Conservation (phyloP, 208 protist genomes). For the Leishmania lainsoni region DNA sequence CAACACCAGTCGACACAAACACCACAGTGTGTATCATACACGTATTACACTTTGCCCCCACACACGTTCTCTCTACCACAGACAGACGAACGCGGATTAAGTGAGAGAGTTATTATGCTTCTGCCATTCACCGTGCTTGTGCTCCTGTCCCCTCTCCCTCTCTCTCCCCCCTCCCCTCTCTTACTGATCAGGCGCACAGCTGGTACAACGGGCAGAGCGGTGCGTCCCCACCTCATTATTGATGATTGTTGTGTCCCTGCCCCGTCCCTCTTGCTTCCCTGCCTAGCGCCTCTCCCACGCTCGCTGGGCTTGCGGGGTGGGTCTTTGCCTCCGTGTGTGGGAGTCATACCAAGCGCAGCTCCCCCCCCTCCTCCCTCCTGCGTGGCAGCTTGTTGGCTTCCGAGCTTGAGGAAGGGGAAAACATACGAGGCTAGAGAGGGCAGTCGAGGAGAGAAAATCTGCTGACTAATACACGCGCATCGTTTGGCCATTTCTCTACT, state of each 20-base stretch:
- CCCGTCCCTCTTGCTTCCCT: neutral
- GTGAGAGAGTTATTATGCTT: neutral
- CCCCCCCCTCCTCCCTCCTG: neutral
- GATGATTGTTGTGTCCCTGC: neutral
- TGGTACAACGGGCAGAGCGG: neutral
- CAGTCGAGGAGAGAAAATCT: neutral
- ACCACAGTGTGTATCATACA: neutral
- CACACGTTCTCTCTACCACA: neutral
- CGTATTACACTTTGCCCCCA: neutral
- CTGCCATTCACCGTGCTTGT: neutral
- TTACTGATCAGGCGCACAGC: neutral
- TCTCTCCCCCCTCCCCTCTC: neutral
- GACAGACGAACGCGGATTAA: neutral
- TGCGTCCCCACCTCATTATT: neutral
- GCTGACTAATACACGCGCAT: neutral
- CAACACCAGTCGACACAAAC: neutral
- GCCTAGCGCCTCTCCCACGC: neutral
- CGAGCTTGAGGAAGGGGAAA: neutral
- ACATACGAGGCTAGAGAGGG: neutral
- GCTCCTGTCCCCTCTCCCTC: neutral
- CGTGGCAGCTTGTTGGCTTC: neutral
- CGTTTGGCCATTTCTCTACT: neutral
- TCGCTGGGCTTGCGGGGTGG: neutral
- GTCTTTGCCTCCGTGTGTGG: neutral
- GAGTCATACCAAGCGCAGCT: neutral